phyloP scores from a whole-genome alignment of 2,329 filamentous ascomycete genomes.

The Fusarium sp. region DNA sequence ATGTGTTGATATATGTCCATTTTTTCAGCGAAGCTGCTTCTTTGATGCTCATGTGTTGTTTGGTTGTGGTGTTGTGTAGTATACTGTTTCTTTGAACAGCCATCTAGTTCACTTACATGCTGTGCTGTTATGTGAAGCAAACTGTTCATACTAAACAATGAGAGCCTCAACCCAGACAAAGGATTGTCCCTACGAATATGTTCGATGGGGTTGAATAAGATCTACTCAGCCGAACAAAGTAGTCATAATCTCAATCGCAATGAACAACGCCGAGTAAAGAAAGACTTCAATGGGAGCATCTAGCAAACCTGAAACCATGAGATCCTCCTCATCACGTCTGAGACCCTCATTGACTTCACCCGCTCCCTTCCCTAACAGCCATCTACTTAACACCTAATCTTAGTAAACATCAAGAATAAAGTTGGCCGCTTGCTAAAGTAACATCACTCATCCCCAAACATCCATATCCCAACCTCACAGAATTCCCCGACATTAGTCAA shows the following conservation, averaged over 20 bases:
- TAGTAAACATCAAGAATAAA: neutral
- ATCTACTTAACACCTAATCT: fast-evolving
- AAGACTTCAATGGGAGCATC: neutral
- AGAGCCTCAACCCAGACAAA: neutral
- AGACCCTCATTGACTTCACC: too few species aligned
- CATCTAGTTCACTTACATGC: neutral
- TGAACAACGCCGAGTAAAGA: neutral
- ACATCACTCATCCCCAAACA: too few species aligned
- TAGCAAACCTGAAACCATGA: neutral
- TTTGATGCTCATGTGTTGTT: neutral
- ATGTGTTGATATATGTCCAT: too few species aligned
- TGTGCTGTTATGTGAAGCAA: neutral
- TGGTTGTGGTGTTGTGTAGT: neutral
- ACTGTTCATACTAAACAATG: neutral
- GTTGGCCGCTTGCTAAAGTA: neutral
- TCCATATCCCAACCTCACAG: fast-evolving
- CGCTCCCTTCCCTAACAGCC: neutral
- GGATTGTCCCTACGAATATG: neutral
- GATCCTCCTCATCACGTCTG: neutral
- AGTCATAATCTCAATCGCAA: fast-evolving
- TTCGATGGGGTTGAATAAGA: fast-evolving
- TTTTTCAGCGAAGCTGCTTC: neutral
- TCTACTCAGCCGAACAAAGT: neutral
- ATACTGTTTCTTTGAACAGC: neutral
- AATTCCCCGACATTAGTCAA: neutral